A percentile compares a stretch with the other conserved stretches of the same genome.
These are phyloP conservation scores for Closterium sp. DNA, from an alignment of 139 green algal species.

Conservation along the genomic window DNA sequence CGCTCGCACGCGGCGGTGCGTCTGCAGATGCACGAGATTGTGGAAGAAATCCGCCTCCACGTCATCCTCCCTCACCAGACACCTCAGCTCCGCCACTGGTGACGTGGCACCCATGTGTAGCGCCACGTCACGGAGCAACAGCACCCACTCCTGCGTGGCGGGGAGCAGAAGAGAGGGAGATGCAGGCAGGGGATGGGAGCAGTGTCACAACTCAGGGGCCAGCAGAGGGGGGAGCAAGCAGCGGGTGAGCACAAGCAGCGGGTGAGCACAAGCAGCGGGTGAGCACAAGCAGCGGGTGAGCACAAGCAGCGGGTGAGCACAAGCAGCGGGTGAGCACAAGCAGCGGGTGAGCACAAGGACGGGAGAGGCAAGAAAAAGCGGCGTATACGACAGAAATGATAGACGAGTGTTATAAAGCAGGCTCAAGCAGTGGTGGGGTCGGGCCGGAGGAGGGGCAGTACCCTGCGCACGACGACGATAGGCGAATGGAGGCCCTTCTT, in stretches of 20 bases:
- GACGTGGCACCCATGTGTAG: neutral
- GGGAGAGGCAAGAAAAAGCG: too few species aligned
- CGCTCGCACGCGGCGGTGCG: conserved; percentile 32
- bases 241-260: too few species aligned
- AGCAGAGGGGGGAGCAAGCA: too few species aligned
- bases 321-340: too few species aligned
- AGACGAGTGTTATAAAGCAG: neutral
- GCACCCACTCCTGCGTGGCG: conserved; percentile 17
- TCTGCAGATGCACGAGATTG: conserved; percentile 48
- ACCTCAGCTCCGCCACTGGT: neutral
- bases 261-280: too few species aligned
- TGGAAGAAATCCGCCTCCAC: conserved; percentile 44
- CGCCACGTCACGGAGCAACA: conserved; percentile 23
- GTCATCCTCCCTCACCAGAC: conserved; percentile 36
- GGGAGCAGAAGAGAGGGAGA: neutral
- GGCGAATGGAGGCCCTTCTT: neutral
- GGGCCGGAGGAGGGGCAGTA: neutral
- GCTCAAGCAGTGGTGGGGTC: too few species aligned
- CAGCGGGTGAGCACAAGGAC: too few species aligned
- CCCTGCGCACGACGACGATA: neutral
- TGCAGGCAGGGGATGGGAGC: neutral
- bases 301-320: too few species aligned
- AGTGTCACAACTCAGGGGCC: neutral
- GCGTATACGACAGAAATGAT: neutral
- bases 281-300: too few species aligned